A percentile compares a stretch with the other conserved stretches of the same genome.
Evolutionary conservation across 2,329 filamentous ascomycete genomes (phyloP).

Genomic region (Sporothrix pallida): DNA sequence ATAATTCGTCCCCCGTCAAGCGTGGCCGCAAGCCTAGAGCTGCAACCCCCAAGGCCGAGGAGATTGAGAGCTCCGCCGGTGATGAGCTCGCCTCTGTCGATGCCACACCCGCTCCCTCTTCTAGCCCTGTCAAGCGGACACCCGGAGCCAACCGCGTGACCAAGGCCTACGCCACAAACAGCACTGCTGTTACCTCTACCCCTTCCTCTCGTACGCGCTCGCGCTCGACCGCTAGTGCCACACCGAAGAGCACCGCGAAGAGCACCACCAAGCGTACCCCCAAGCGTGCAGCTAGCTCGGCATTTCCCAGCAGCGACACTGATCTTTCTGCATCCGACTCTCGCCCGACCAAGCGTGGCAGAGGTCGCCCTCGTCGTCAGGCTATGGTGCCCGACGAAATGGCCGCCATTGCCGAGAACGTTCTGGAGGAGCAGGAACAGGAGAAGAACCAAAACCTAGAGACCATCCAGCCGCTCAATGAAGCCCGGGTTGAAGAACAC

Average conservation of each 20-base stretch:
- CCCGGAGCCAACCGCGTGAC: slow-evolving; percentile 7
- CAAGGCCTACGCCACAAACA: slow-evolving; percentile 3
- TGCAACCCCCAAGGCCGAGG: slow-evolving; percentile 44
- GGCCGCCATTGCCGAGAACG: slow-evolving; percentile 40
- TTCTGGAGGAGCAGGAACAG: slow-evolving; percentile 27
- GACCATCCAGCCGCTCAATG: slow-evolving; percentile 21
- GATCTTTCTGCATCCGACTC: slow-evolving; percentile 35
- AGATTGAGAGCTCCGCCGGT: slow-evolving; percentile 41
- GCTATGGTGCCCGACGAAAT: slow-evolving; percentile 40
- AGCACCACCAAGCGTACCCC: background rate
- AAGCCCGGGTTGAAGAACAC: background rate
- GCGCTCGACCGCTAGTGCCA: slow-evolving; percentile 6
- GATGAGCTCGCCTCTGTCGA: slow-evolving; percentile 30
- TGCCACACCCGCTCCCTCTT: slow-evolving; percentile 14
- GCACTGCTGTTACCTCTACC: background rate
- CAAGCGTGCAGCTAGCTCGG: slow-evolving; percentile 6
- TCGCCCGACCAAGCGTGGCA: slow-evolving; percentile 43
- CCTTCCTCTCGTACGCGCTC: too few relatives aligned
- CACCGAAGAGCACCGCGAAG: background rate
- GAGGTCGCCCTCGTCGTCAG: slow-evolving; percentile 43
- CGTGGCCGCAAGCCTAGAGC: slow-evolving; percentile 30
- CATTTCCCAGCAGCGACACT: slow-evolving; percentile 25
- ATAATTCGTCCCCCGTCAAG: slow-evolving; percentile 10
- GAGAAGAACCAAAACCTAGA: background rate
- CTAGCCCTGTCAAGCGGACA: slow-evolving; percentile 23